phyloP scores from a whole-genome alignment of 352 stramenopile genomes.

The Pythium sukuiense region DNA sequence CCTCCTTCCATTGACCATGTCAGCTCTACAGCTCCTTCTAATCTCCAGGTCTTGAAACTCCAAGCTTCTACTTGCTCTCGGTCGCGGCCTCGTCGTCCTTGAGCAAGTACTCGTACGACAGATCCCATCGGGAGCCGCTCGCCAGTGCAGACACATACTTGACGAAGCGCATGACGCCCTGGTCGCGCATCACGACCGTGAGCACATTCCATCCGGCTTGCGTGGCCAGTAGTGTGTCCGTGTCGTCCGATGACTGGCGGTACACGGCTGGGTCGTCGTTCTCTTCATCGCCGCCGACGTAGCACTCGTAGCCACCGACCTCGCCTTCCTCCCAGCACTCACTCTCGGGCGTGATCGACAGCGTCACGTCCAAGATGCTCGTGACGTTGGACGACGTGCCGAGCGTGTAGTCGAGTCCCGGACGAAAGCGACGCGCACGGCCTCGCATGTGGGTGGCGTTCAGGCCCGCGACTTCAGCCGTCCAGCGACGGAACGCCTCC shows the following conservation, averaged over 20 bases:
- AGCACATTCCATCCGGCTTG: slow-evolving; percentile 88
- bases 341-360: slow-evolving; percentile 39
- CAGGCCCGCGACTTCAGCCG: slow-evolving; percentile 49
- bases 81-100: slow-evolving; percentile 5
- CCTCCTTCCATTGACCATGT: not conserved
- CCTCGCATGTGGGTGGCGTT: slow-evolving; percentile 40
- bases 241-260: slow-evolving; percentile 52
- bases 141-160: slow-evolving; percentile 90
- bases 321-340: slow-evolving; percentile 34
- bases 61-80: not conserved
- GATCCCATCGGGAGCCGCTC: slow-evolving; percentile 86
- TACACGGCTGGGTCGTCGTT: slow-evolving; percentile 64
- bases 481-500: slow-evolving; percentile 50
- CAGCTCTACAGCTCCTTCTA: not conserved
- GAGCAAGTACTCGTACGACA: slow-evolving; percentile 53
- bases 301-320: slow-evolving; percentile 87
- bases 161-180: slow-evolving; percentile 90
- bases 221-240: slow-evolving; percentile 84
- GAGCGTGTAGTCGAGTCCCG: slow-evolving; percentile 92
- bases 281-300: slow-evolving; percentile 79
- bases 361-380: slow-evolving; percentile 48
- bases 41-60: not conserved
- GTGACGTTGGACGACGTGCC: slow-evolving; percentile 48
- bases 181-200: slow-evolving; percentile 88
- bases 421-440: slow-evolving; percentile 79